A percentile compares a stretch with the other conserved stretches of the same genome.
Evolutionary conservation across 768 basidiomycete genomes (phyloP).

Genomic region (Mycena epipterygia): DNA sequence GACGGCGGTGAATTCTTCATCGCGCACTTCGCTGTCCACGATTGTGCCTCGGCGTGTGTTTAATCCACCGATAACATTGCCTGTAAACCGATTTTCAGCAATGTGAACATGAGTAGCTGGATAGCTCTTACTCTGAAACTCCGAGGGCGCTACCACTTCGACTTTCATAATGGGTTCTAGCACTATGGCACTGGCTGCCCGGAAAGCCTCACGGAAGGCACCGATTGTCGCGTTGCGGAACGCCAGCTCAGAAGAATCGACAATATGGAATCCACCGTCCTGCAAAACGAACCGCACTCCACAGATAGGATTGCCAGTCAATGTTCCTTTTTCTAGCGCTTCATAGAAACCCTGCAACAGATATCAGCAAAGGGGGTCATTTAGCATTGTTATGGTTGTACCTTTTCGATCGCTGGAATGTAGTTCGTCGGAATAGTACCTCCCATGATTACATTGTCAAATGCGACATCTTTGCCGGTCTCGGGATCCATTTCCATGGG

Average conservation of each 20-base stretch:
- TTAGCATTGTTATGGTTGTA: conserved; percentile 41
- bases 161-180: conserved; percentile 99
- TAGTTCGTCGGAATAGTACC: conserved; percentile 92
- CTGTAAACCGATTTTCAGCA: conserved; percentile 48
- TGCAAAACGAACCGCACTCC: conserved; percentile 90
- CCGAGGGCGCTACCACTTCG: conserved; percentile 94
- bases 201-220: conserved; percentile 93
- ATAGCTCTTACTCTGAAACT: conserved; percentile 85
- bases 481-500: conserved; percentile 83
- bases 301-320: conserved; percentile 90
- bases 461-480: conserved; percentile 85
- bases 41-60: conserved; percentile 95
- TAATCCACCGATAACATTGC: conserved; percentile 92
- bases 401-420: conserved; percentile 96
- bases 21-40: conserved; percentile 94
- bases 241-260: conserved; percentile 97
- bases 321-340: conserved; percentile 90
- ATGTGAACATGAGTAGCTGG: background rate
- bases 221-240: conserved; percentile 93
- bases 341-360: conserved; percentile 88
- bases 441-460: conserved; percentile 92
- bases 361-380: background rate
- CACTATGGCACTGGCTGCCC: conserved; percentile 81
- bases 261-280: conserved; percentile 93
- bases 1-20: conserved; percentile 93